phyloP scores from a whole-genome alignment of 805 yeast species.

The Sugiyamaella americana region DNA sequence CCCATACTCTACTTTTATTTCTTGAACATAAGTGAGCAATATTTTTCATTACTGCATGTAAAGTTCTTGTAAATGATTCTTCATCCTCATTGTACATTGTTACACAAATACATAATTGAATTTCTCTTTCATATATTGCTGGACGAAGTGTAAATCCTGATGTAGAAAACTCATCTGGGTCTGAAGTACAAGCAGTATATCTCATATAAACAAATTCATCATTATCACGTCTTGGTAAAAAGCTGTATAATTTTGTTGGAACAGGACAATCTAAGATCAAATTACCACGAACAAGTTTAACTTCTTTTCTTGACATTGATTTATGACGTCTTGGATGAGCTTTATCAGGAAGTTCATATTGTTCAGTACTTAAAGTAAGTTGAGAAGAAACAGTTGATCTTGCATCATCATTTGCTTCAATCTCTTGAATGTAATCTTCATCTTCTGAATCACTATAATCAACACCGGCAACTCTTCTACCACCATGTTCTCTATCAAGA shows the following conservation, averaged over 20 bases:
- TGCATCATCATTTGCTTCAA: constrained; percentile 16
- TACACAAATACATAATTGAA: constrained; percentile 84
- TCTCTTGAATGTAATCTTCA: constrained; percentile 12
- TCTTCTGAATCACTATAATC: constrained; percentile 13
- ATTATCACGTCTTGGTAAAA: constrained; percentile 78
- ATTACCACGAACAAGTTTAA: constrained; percentile 70
- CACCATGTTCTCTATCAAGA: not conserved
- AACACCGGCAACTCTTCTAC: not conserved
- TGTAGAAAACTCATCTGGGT: constrained; percentile 75
- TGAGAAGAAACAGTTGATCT: constrained; percentile 13
- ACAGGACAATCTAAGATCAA: constrained; percentile 89
- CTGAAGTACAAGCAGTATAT: constrained; percentile 93
- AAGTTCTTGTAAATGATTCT: constrained; percentile 78
- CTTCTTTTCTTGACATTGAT: constrained; percentile 64
- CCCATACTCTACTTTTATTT: constrained; percentile 83
- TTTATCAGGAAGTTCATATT: constrained; percentile 24
- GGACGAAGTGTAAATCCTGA: constrained; percentile 85
- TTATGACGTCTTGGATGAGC: constrained; percentile 58
- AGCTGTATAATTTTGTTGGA: constrained; percentile 79
- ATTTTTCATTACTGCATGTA: constrained; percentile 91
- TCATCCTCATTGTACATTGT: constrained; percentile 99
- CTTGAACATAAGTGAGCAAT: constrained; percentile 82
- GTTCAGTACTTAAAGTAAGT: constrained; percentile 21
- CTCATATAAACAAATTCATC: constrained; percentile 96
- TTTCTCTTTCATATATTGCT: constrained; percentile 80